These are phyloP conservation scores for Fusarium sp. DNA, from an alignment of 2,329 filamentous ascomycete genomes.

Conservation along the genomic window DNA sequence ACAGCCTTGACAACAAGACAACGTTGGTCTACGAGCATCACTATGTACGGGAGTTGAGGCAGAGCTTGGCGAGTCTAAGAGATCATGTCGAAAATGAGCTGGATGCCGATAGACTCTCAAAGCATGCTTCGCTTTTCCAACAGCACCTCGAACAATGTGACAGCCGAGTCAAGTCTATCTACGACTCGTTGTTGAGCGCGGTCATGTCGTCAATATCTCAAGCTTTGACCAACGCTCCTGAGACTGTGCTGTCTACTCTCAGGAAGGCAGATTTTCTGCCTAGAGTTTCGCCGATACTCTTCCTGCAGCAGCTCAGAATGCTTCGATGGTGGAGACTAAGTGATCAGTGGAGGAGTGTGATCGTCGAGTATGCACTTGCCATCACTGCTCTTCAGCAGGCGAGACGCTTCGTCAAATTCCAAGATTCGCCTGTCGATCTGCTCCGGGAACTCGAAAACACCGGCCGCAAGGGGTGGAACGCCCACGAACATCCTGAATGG, in stretches of 20 bases:
- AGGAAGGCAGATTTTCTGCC: constrained; percentile 27
- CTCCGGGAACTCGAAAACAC: constrained; percentile 58
- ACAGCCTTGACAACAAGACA: constrained; percentile 11
- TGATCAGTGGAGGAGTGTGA: constrained; percentile 47
- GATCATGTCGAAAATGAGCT: not conserved
- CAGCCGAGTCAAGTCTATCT: not conserved
- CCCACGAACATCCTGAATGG: constrained; percentile 65
- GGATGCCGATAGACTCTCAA: not conserved
- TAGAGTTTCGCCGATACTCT: constrained; percentile 47
- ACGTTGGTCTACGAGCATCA: constrained; percentile 18
- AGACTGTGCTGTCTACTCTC: not conserved
- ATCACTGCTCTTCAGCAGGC: constrained; percentile 57
- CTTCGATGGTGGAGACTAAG: constrained; percentile 44
- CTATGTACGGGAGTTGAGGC: constrained; percentile 20
- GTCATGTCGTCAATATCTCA: not conserved
- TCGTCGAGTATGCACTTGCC: constrained; percentile 55
- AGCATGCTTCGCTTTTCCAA: not conserved
- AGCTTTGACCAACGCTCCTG: not conserved
- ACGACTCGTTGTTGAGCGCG: not conserved
- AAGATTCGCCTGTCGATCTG: constrained; percentile 47
- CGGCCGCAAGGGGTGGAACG: constrained; percentile 69
- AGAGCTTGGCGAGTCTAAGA: constrained; percentile 19
- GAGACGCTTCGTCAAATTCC: constrained; percentile 50
- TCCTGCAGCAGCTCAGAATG: constrained; percentile 50
- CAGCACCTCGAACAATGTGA: constrained; percentile 9